These are phyloP conservation scores for Lagenidium sp. DNA, from an alignment of 352 stramenopile species.

Conservation along the genomic window DNA sequence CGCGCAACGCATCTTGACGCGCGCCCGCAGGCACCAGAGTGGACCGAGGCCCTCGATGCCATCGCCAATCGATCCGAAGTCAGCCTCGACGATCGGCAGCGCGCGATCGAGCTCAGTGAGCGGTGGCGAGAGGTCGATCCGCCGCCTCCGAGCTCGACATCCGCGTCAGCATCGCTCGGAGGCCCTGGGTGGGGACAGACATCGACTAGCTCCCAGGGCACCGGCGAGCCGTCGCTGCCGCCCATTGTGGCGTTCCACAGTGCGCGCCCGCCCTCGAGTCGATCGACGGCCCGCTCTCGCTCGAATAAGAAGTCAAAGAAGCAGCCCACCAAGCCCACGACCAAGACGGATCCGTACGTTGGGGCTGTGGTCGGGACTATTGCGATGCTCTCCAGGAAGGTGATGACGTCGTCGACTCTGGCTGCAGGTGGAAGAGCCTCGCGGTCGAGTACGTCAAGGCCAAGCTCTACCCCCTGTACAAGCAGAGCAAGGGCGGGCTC, in stretches of 20 bases:
- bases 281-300: too few relatives aligned
- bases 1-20: too few relatives aligned
- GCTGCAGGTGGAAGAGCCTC: constrained; percentile 30
- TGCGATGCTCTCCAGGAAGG: background rate
- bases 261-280: too few relatives aligned
- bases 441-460: constrained; percentile 74
- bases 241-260: background rate
- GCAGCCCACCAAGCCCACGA: background rate
- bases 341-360: too few relatives aligned
- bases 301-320: background rate
- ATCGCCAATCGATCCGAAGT: constrained; percentile 5
- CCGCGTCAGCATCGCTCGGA: too few relatives aligned
- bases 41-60: constrained; percentile 2
- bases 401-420: background rate
- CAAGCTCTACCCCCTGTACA: constrained; percentile 77
- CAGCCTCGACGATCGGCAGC: constrained; percentile 7
- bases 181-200: too few relatives aligned
- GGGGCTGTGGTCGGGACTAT: background rate
- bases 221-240: too few relatives aligned
- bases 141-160: background rate
- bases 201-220: too few relatives aligned
- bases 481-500: constrained; percentile 41
- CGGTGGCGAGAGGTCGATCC: constrained; percentile 12
- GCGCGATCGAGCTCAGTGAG: constrained; percentile 9
- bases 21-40: too few relatives aligned